phyloP scores from a whole-genome alignment of 2,329 filamentous ascomycete genomes.

The Talaromyces sp. region DNA sequence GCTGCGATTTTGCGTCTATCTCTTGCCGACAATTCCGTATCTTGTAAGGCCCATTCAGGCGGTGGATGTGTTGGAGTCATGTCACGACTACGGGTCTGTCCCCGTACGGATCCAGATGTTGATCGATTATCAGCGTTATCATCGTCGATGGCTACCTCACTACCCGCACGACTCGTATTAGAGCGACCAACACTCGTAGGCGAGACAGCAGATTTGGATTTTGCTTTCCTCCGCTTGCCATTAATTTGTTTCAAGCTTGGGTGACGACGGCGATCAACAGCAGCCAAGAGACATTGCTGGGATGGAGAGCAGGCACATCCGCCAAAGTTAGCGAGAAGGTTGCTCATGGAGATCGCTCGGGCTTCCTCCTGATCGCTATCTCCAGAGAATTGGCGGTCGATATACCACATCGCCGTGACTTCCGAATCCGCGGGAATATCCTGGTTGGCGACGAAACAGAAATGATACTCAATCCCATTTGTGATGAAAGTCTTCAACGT shows the following conservation, averaged over 20 bases:
- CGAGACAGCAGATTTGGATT: constrained; percentile 48
- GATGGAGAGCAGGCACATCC: constrained; percentile 46
- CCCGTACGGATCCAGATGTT: constrained; percentile 54
- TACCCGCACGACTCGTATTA: constrained; percentile 59
- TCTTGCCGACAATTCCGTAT: constrained; percentile 57
- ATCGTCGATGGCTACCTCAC: constrained; percentile 54
- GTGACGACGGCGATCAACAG: constrained; percentile 43
- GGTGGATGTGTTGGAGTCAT: constrained; percentile 57
- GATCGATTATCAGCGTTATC: constrained; percentile 55
- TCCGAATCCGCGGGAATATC: constrained; percentile 61
- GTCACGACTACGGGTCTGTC: constrained; percentile 58
- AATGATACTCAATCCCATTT: constrained; percentile 75
- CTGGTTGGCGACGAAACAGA: constrained; percentile 84
- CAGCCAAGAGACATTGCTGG: constrained; percentile 40
- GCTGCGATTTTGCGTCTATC: constrained; percentile 63
- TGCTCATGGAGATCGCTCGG: constrained; percentile 46
- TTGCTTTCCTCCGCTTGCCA: constrained; percentile 49
- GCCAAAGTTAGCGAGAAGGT: constrained; percentile 49
- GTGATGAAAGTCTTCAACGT: constrained; percentile 81
- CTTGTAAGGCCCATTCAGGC: constrained; percentile 42
- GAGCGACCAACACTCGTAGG: constrained; percentile 53
- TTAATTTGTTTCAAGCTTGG: constrained; percentile 41
- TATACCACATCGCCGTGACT: constrained; percentile 49
- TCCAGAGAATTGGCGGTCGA: constrained; percentile 40
- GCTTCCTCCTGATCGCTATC: constrained; percentile 40